Evolutionary conservation across 352 stramenopile genomes (phyloP).

Genomic region (Pythium pectinolyticum): DNA sequence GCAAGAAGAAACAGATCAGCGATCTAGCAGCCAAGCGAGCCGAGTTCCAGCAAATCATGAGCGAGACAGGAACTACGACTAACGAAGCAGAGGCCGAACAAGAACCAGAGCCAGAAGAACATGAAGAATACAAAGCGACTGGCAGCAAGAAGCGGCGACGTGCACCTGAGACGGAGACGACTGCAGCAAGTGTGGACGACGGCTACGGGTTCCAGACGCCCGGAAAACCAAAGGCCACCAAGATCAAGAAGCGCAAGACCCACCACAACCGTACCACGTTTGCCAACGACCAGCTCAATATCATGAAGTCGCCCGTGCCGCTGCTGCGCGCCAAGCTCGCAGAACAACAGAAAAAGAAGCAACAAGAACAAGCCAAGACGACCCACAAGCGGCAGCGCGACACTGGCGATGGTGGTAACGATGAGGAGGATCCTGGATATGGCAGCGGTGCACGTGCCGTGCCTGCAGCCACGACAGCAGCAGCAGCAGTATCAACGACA

Average conservation of each 20-base stretch:
- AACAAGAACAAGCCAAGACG: conserved; percentile 1
- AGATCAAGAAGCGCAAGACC: conserved; percentile 17
- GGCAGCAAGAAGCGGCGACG: conserved; percentile 16
- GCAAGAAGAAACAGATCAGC: conserved; percentile 36
- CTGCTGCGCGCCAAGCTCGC: conserved; percentile 18
- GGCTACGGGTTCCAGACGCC: conserved; percentile 20
- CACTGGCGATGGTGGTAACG: conserved; percentile 6
- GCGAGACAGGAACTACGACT: too few relatives aligned
- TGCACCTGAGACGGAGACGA: not conserved
- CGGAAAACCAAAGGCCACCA: conserved; percentile 13
- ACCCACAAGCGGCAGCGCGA: conserved; percentile 13
- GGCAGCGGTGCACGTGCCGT: conserved; percentile 1
- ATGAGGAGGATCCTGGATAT: conserved; percentile 25
- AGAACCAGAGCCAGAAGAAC: not conserved
- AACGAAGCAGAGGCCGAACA: not conserved
- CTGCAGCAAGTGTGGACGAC: not conserved
- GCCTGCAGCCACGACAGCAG: not conserved
- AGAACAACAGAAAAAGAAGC: conserved; percentile 16
- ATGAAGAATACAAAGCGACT: not conserved
- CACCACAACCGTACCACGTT: conserved; percentile 15
- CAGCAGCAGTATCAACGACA: not conserved
- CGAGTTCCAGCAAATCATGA: conserved; percentile 49
- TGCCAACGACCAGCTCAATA: conserved; percentile 30
- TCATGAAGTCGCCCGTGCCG: conserved; percentile 29
- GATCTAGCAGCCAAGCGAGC: conserved; percentile 41